phyloP scores from a whole-genome alignment of 495 filamentous ascomycete genomes.

The Extremus antarcticus region DNA sequence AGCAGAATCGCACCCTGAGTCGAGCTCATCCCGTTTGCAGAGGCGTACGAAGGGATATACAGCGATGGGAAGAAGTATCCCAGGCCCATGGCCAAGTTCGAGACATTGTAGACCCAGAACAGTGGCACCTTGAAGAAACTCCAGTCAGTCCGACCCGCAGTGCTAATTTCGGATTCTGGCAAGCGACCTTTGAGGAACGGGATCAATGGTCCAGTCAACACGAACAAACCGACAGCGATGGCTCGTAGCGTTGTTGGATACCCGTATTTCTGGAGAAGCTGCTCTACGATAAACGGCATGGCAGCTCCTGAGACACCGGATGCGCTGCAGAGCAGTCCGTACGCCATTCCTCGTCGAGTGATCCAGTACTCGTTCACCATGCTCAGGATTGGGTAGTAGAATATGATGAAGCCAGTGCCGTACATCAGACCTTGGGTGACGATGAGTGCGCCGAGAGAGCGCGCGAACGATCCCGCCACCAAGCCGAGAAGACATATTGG shows the following conservation, averaged over 20 bases:
- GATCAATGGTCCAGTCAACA: slow-evolving; percentile 8
- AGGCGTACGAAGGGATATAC: slow-evolving; percentile 29
- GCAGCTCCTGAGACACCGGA: slow-evolving; percentile 8
- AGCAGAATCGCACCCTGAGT: slow-evolving; percentile 27
- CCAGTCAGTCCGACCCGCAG: slow-evolving; percentile 8
- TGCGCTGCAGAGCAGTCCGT: slow-evolving; percentile 10
- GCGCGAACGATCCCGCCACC: slow-evolving; percentile 28
- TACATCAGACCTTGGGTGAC: slow-evolving; percentile 33
- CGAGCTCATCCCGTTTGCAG: slow-evolving; percentile 23
- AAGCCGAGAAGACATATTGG: slow-evolving; percentile 18
- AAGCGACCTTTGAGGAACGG: slow-evolving; percentile 10
- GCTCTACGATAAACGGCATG: slow-evolving; percentile 2
- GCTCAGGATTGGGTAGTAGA: slow-evolving; percentile 29
- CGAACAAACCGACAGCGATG: slow-evolving; percentile 5
- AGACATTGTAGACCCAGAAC: slow-evolving; percentile 28
- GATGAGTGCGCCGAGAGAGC: slow-evolving; percentile 24
- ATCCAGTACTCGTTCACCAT: slow-evolving; percentile 16
- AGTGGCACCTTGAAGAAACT: slow-evolving; percentile 21
- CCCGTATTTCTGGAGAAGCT: slow-evolving; percentile 7
- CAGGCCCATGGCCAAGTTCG: slow-evolving; percentile 26
- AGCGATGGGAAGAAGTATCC: slow-evolving; percentile 30
- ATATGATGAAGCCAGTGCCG: slow-evolving; percentile 29
- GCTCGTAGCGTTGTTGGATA: slow-evolving; percentile 6
- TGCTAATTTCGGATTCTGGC: neutral
- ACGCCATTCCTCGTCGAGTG: slow-evolving; percentile 11